Base-by-base conservation (phyloP, 495 filamentous ascomycete genomes). In the Collariella sp. region DNA sequence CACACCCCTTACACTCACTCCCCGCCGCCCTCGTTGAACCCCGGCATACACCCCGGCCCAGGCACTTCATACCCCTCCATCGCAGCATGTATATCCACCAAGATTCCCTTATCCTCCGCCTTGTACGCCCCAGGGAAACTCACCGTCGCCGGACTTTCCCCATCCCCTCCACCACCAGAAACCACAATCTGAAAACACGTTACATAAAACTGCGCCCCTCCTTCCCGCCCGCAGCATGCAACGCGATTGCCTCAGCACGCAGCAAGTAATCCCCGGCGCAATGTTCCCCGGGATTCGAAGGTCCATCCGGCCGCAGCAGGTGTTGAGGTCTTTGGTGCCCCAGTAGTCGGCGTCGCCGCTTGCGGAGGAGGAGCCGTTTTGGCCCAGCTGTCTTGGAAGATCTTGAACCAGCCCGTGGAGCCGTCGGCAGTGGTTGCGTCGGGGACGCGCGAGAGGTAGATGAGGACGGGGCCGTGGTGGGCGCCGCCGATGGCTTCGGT, bases 291-390 rank as follows among this genome's bases (percentile, higher is more conserved):
- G 77, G 62, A 79, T 75, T 38, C 60, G 67, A 40, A 79, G 68
- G 46, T 70, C 53, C 67, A 78, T 70, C 48, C 69, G 68, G 15
- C 76, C 74, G 68, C 78, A 78, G 70, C 76, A 74, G n/a, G 53
- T 54, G 66, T 79, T 80, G 45, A 80, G 62, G 48, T 76, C 76
- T 59, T 77, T 76, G 46, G 64, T 72, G 46, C 75, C 77, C 76
- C 76, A 77, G 58, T 56, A 64, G 58, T 78, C 74, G 57, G 70
- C 70, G 46, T 76, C 73, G 47, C 69, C 74, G 2, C 51, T 48
- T 18, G 24, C 42, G 19, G 65, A 66, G 3, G 54, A 22, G 7
- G 68, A 34, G 40, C 69, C n/a, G n/a, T 72, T 58, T 65, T 64
- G 23, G 66, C 70, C 71, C 75, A 76, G 36, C 69, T 67, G 54